phyloP scores from a whole-genome alignment of 1,284 basidiomycete species.

The Naganishia liquefaciens region DNA sequence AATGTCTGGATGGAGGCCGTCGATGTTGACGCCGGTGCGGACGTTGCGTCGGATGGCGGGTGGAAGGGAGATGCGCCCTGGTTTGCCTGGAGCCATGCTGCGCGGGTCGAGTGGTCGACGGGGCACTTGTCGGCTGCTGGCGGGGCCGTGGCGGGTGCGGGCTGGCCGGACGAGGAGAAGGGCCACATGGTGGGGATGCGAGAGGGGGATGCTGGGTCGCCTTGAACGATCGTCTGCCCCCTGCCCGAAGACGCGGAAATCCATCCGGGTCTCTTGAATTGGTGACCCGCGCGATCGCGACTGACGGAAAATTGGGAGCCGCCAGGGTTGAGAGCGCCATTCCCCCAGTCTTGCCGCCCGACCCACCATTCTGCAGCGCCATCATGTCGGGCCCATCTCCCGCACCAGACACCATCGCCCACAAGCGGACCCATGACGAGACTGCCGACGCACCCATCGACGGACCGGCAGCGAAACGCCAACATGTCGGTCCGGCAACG shows the following conservation, averaged over 20 bases:
- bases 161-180: constrained; percentile 30
- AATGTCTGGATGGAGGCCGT: constrained; percentile 24
- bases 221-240: too few species aligned
- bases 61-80: constrained; percentile 35
- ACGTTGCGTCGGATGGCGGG: constrained; percentile 6
- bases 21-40: background rate
- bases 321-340: too few species aligned
- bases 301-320: constrained; percentile 2
- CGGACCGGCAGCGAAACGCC: constrained; percentile 11
- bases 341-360: too few species aligned
- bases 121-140: constrained; percentile 64
- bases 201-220: background rate
- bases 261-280: too few species aligned
- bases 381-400: background rate
- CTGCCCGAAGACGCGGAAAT: too few species aligned
- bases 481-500: background rate
- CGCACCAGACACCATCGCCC: background rate
- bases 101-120: constrained; percentile 61
- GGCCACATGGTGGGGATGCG: constrained; percentile 37
- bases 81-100: constrained; percentile 52
- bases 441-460: background rate
- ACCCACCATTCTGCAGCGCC: too few species aligned
- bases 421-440: constrained; percentile 8
- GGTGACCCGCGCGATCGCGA: constrained; percentile 8
- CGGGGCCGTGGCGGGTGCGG: background rate